Conservation (phyloP, 2,329 filamentous ascomycete genomes). For the Colletotrichum nymphaeae region DNA sequence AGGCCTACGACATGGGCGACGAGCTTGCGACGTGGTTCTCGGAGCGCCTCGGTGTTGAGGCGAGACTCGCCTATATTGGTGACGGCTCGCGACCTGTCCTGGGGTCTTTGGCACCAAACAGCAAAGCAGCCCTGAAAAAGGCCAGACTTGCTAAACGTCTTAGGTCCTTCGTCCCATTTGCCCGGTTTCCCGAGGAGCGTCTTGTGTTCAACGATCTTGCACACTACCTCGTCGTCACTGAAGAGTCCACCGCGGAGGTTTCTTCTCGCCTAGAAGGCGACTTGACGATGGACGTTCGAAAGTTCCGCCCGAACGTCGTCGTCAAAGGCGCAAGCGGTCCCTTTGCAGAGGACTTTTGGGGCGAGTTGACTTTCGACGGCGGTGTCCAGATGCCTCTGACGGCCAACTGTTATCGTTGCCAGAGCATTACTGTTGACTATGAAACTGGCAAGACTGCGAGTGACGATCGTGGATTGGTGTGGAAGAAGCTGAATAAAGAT, state of each 20-base stretch:
- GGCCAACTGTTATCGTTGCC: slow-evolving; percentile 17
- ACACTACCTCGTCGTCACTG: slow-evolving; percentile 78
- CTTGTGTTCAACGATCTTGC: slow-evolving; percentile 81
- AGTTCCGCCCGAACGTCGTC: slow-evolving; percentile 19
- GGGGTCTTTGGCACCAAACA: slow-evolving; percentile 61
- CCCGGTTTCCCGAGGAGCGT: slow-evolving; percentile 49
- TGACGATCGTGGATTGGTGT: slow-evolving; percentile 12
- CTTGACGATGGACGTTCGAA: not conserved
- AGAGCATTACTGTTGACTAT: slow-evolving; percentile 23
- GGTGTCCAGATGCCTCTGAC: slow-evolving; percentile 15
- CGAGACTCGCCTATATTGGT: slow-evolving; percentile 74
- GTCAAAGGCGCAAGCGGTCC: slow-evolving; percentile 8
- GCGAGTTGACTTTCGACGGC: slow-evolving; percentile 1
- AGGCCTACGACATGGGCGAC: slow-evolving; percentile 72
- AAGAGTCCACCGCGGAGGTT: slow-evolving; percentile 74
- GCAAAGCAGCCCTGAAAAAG: not conserved
- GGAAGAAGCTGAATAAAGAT: slow-evolving; percentile 23
- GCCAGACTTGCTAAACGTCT: slow-evolving; percentile 10
- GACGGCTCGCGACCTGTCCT: slow-evolving; percentile 69
- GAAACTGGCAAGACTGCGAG: slow-evolving; percentile 4
- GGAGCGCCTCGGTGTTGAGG: slow-evolving; percentile 70
- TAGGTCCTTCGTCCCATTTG: slow-evolving; percentile 46
- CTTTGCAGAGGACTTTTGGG: slow-evolving; percentile 23
- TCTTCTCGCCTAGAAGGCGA: slow-evolving; percentile 2
- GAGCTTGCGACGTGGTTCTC: slow-evolving; percentile 75